Evolutionary conservation across 495 filamentous ascomycete species (phyloP).

Genomic region (Penicillium chermesinum): DNA sequence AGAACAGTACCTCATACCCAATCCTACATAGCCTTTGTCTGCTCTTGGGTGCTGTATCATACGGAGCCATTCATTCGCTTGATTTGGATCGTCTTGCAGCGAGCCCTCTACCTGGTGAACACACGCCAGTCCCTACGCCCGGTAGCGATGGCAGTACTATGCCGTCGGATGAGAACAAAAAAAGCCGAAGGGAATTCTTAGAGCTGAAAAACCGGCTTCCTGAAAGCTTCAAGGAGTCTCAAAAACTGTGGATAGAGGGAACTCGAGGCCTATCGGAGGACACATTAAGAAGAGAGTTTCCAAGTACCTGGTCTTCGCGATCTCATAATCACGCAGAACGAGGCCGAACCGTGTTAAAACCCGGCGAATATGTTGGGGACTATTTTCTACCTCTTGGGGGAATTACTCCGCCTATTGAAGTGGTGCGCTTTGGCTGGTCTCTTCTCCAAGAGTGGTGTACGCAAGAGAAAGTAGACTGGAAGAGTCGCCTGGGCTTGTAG

Average conservation of each 20-base stretch:
- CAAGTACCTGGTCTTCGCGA: constrained; percentile 41
- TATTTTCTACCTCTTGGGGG: constrained; percentile 42
- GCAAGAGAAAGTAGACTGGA: constrained; percentile 41
- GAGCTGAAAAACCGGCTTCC: constrained; percentile 38
- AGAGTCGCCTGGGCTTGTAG: constrained; percentile 28
- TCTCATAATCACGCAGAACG: constrained; percentile 33
- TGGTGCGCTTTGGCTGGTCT: constrained; percentile 41
- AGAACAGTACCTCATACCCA: constrained; percentile 33
- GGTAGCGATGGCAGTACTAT: constrained; percentile 34
- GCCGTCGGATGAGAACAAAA: constrained; percentile 31
- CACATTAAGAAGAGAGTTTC: constrained; percentile 39
- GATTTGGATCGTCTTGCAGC: constrained; percentile 43
- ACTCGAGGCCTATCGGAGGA: constrained; percentile 39
- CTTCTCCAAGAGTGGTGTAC: constrained; percentile 44
- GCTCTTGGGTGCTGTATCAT: constrained; percentile 45
- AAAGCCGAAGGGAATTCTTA: constrained; percentile 33
- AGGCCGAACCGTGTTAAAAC: constrained; percentile 29
- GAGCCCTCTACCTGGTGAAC: constrained; percentile 36
- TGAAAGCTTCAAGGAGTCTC: constrained; percentile 39
- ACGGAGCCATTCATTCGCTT: constrained; percentile 39
- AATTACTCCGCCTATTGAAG: constrained; percentile 40
- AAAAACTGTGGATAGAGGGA: constrained; percentile 44
- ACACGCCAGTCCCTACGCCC: constrained; percentile 34
- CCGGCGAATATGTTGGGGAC: constrained; percentile 38
- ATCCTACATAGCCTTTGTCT: constrained; percentile 38